A percentile compares a stretch with the other conserved stretches of the same genome.
These are phyloP conservation scores for Auriscalpium vulgare DNA, from an alignment of 768 basidiomycete genomes.

Conservation along the genomic window DNA sequence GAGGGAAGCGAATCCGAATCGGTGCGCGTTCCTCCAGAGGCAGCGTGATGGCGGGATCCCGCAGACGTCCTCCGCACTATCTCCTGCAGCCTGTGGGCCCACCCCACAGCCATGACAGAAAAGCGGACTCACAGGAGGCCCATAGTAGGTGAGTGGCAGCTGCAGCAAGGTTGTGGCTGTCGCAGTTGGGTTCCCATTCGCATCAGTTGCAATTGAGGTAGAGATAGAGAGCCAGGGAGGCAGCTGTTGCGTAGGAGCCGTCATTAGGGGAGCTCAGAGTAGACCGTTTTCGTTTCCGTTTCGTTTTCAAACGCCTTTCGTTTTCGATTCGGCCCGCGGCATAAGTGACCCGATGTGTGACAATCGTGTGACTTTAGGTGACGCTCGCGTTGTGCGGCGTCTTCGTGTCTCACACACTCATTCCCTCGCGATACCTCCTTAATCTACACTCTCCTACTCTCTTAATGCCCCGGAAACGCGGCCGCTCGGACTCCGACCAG, in stretches of 20 bases:
- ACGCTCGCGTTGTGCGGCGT: no score
- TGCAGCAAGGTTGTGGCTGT: conserved; percentile 52
- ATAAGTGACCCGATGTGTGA: no score
- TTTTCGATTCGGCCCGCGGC: no score
- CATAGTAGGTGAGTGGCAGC: conserved; percentile 74
- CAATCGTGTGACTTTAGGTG: no score
- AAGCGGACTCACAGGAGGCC: conserved; percentile 60
- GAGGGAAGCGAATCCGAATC: background rate
- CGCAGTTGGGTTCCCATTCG: conserved; percentile 42
- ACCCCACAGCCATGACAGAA: background rate
- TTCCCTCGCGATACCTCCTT: no score
- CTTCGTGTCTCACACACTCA: no score
- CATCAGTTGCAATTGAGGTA: conserved; percentile 44
- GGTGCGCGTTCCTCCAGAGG: background rate
- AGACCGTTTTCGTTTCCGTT: no score
- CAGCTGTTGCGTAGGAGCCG: conserved; percentile 54
- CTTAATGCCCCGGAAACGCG: no score
- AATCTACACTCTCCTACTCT: no score
- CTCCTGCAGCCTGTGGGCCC: background rate
- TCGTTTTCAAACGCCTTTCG: no score
- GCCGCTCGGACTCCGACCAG: no score
- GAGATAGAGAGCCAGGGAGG: conserved; percentile 67
- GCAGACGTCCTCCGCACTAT: background rate
- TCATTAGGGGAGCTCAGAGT: no score
- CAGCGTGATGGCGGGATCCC: background rate